Conservation (phyloP, 148 eudicot genomes). For the Diospyros kaki region DNA sequence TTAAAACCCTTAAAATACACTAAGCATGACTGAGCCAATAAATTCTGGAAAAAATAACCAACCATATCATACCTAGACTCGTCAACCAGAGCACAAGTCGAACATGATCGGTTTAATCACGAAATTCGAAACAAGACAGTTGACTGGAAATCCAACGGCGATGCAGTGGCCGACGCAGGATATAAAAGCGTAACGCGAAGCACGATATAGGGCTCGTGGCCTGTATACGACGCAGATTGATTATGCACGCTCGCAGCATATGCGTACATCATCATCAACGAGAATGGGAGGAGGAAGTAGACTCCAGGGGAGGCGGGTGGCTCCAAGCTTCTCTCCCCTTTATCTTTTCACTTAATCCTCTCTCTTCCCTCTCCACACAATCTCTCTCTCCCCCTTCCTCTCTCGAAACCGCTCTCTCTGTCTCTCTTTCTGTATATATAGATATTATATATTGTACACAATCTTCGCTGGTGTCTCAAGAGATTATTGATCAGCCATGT, state of each 20-base stretch:
- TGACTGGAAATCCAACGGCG: background rate
- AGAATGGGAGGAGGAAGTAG: conserved; percentile 9
- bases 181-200: background rate
- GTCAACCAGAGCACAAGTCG: no score
- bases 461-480: no score
- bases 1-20: no score
- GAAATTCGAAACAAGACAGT: no score
- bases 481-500: conserved; percentile 35
- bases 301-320: conserved; percentile 29
- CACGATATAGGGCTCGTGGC: background rate
- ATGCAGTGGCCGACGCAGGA: background rate
- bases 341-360: conserved; percentile 29
- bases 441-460: background rate
- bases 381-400: conserved; percentile 1
- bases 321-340: conserved; percentile 19
- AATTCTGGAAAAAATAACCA: no score
- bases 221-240: background rate
- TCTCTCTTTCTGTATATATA: conserved; percentile 11
- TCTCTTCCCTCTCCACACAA: conserved; percentile 40
- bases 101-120: no score
- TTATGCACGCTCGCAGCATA: no score
- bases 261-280: conserved; percentile 1
- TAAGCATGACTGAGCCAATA: no score
- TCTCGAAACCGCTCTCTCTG: conserved; percentile 6
- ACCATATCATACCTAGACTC: no score